These are phyloP conservation scores for Silybum marianum DNA, from an alignment of 129 eudicot genomes.

Conservation along the genomic window DNA sequence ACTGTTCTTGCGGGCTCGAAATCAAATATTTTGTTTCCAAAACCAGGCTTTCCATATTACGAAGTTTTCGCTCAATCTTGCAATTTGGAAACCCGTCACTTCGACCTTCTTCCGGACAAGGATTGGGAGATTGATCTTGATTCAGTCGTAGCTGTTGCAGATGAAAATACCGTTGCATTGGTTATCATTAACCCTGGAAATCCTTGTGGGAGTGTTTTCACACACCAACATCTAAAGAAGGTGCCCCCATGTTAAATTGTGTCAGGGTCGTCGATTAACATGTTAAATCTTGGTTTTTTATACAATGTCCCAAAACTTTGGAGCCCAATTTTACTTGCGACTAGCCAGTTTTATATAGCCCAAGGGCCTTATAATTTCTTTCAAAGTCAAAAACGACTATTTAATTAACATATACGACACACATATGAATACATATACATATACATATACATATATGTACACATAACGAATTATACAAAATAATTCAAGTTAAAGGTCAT, in stretches of 20 bases:
- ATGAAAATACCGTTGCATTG: constrained; percentile 66
- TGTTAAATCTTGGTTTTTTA: no score
- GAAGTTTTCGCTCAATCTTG: constrained; percentile 45
- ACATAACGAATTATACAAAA: no score
- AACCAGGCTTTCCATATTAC: constrained; percentile 55
- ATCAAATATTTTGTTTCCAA: constrained; percentile 59
- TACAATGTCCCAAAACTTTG: no score
- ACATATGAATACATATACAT: no score
- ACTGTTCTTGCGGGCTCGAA: constrained; percentile 49
- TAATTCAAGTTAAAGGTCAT: no score
- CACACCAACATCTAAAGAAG: constrained; percentile 54
- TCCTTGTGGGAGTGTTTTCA: constrained; percentile 69
- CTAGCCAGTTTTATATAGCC: no score
- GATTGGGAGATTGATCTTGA: constrained; percentile 62
- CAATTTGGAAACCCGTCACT: constrained; percentile 50
- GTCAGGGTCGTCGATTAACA: no score
- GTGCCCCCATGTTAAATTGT: constrained; percentile 13
- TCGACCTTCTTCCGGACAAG: constrained; percentile 54
- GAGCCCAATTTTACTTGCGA: no score
- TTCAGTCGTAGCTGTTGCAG: constrained; percentile 44
- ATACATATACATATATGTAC: no score
- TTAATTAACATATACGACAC: no score
- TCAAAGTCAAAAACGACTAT: no score
- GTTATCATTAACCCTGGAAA: constrained; percentile 72
- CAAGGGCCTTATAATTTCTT: no score